phyloP scores from a whole-genome alignment of 805 yeast genomes.

The Pichia manshurica region DNA sequence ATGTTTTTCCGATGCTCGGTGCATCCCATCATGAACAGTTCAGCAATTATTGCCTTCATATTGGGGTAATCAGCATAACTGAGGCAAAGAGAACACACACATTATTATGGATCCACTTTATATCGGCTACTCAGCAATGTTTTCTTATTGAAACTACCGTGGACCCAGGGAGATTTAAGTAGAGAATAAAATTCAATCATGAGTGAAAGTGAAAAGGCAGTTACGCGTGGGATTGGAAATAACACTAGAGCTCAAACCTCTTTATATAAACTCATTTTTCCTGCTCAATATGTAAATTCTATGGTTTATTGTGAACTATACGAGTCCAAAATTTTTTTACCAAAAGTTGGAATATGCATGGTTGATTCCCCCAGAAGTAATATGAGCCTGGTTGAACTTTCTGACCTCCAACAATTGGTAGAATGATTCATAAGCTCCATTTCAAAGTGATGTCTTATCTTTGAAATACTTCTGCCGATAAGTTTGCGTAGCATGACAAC shows the following conservation, averaged over 20 bases:
- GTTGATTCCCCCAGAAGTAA: conserved; percentile 35
- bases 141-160: conserved; percentile 6
- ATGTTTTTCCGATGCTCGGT: no score
- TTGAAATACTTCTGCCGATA: conserved; percentile 33
- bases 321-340: conserved; percentile 22
- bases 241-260: neutral
- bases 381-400: conserved; percentile 31
- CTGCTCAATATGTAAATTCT: conserved; percentile 1
- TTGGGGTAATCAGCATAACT: no score
- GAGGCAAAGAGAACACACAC: no score
- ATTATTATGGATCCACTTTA: conserved; percentile 1
- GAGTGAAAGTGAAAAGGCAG: no score
- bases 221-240: no score
- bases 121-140: neutral
- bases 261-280: neutral
- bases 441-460: conserved; percentile 24
- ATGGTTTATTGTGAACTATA: conserved; percentile 13
- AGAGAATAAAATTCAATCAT: neutral
- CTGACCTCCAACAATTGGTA: conserved; percentile 42
- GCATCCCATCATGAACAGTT: no score
- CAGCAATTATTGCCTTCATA: no score
- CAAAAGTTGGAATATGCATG: conserved; percentile 36
- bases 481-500: conserved; percentile 21
- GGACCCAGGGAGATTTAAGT: conserved; percentile 4
- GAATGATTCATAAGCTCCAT: conserved; percentile 38